These are phyloP conservation scores for Cytospora piceicola DNA, from an alignment of 2,329 filamentous ascomycete species.

Conservation along the genomic window DNA sequence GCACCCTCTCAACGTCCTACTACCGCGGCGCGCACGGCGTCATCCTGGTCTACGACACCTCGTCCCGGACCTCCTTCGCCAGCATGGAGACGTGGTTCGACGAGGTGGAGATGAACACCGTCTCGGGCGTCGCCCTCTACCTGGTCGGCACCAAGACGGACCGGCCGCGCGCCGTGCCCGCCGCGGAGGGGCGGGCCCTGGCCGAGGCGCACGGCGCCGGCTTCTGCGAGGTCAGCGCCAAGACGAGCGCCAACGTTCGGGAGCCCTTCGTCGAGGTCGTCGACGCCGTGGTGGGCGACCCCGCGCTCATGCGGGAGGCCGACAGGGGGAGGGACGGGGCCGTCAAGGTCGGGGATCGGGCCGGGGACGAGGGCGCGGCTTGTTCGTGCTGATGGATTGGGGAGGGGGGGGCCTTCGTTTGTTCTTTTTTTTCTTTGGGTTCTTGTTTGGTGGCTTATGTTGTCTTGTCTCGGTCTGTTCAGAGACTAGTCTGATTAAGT, in stretches of 20 bases:
- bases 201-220: constrained; percentile 49
- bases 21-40: constrained; percentile 56
- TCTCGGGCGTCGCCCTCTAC: constrained; percentile 53
- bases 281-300: constrained; percentile 51
- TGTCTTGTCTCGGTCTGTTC: neutral
- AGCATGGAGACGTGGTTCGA: constrained; percentile 59
- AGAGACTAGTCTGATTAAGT: neutral
- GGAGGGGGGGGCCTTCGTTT: no score
- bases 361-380: constrained; percentile 9
- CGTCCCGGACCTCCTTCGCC: constrained; percentile 53
- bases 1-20: constrained; percentile 54
- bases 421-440: neutral
- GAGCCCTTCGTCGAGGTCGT: constrained; percentile 57
- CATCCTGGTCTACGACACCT: constrained; percentile 54
- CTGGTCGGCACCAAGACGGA: constrained; percentile 59
- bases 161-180: constrained; percentile 51
- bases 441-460: no score
- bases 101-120: constrained; percentile 55
- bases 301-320: constrained; percentile 45
- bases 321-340: constrained; percentile 35
- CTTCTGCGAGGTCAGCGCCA: constrained; percentile 59
- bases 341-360: constrained; percentile 36
- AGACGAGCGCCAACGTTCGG: constrained; percentile 56
- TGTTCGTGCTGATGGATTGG: constrained; percentile 35
- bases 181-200: constrained; percentile 52